A percentile compares a stretch with the other conserved stretches of the same genome.
Evolutionary conservation across 495 filamentous ascomycete genomes (phyloP).

Genomic region (Penicillium cosmopolitanum): DNA sequence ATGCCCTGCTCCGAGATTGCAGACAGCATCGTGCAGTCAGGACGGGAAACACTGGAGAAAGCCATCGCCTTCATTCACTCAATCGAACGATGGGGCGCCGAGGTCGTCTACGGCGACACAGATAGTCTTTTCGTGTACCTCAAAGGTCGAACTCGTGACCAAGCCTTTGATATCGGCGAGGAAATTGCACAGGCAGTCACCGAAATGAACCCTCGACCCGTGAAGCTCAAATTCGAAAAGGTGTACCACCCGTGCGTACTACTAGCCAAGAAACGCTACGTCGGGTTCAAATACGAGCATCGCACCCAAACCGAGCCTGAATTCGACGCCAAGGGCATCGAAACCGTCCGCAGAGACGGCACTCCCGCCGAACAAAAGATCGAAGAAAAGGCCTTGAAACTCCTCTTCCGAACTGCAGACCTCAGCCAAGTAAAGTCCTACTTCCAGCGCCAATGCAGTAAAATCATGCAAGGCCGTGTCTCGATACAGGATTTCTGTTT

Average conservation of each 20-base stretch:
- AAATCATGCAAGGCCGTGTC: slow-evolving; percentile 87
- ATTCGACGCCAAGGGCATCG: slow-evolving; percentile 97
- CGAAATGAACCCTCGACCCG: slow-evolving; percentile 83
- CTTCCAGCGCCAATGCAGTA: slow-evolving; percentile 86
- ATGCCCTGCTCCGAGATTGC: slow-evolving; percentile 99
- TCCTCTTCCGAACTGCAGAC: slow-evolving; percentile 88
- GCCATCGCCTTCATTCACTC: slow-evolving; percentile 93
- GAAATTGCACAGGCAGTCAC: slow-evolving; percentile 93
- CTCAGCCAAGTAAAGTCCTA: slow-evolving; percentile 88
- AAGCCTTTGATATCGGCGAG: slow-evolving; percentile 90
- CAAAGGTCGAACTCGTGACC: slow-evolving; percentile 79
- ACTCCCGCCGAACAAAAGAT: slow-evolving; percentile 97
- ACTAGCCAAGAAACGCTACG: slow-evolving; percentile 96
- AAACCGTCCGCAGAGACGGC: slow-evolving; percentile 93
- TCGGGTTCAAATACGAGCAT: slow-evolving; percentile 94
- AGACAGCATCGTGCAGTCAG: slow-evolving; percentile 96
- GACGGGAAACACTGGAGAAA: slow-evolving; percentile 90
- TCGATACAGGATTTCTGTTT: slow-evolving; percentile 97
- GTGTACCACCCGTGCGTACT: slow-evolving; percentile 95
- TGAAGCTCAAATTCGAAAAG: slow-evolving; percentile 98
- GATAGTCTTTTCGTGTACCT: slow-evolving; percentile 95
- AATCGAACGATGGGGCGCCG: slow-evolving; percentile 82
- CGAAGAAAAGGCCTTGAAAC: slow-evolving; percentile 88
- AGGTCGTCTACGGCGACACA: slow-evolving; percentile 97
- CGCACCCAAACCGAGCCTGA: slow-evolving; percentile 78